Conservation (phyloP, 2,329 filamentous ascomycete genomes). For the Talaromyces rugulosus region DNA sequence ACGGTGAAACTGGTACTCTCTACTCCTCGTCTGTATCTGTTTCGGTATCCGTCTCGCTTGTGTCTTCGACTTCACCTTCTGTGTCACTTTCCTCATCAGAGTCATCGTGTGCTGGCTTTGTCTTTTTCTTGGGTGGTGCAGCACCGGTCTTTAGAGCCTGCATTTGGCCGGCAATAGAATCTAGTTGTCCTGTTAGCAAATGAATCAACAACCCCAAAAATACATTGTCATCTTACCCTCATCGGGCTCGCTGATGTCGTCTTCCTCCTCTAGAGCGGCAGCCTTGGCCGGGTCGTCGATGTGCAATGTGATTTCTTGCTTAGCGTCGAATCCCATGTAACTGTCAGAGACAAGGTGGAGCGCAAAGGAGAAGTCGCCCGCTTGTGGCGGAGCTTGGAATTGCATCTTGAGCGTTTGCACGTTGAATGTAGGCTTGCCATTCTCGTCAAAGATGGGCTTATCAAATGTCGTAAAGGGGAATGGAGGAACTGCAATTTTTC, state of each 20-base stretch:
- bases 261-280: constrained; percentile 72
- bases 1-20: neutral
- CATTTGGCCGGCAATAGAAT: constrained; percentile 89
- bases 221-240: constrained; percentile 63
- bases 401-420: constrained; percentile 97
- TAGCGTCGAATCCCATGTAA: constrained; percentile 90
- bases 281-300: constrained; percentile 89
- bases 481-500: constrained; percentile 92
- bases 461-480: constrained; percentile 95
- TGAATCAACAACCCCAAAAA: neutral
- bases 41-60: constrained; percentile 61
- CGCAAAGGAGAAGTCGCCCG: constrained; percentile 89
- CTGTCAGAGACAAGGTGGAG: constrained; percentile 93
- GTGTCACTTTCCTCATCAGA: constrained; percentile 64
- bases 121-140: constrained; percentile 55
- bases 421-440: constrained; percentile 84
- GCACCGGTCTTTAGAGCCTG: constrained; percentile 72
- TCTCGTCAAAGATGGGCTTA: constrained; percentile 74
- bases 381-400: constrained; percentile 88
- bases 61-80: constrained; percentile 58
- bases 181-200: constrained; percentile 42
- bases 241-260: constrained; percentile 96
- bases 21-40: constrained; percentile 74
- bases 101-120: constrained; percentile 47
- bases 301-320: constrained; percentile 81